Conservation (phyloP, 371 early-diverging fungal genomes). For the Mortierella sp. region DNA sequence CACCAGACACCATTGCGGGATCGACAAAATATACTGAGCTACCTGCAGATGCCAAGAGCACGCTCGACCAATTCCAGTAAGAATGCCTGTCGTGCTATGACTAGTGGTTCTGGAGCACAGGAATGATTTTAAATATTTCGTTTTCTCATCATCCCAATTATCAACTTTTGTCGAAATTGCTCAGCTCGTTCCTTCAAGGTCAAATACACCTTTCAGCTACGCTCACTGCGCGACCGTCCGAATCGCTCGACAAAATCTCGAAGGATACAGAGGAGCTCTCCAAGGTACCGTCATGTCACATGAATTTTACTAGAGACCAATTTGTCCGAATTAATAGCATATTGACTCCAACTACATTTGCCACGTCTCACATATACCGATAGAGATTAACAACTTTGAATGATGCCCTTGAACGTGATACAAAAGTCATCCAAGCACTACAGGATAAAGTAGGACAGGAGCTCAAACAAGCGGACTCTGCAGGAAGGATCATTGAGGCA, state of each 20-base stretch:
- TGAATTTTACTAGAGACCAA: not conserved
- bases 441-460: slow-evolving; percentile 44
- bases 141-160: not conserved
- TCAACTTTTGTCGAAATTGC: not conserved
- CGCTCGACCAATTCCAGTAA: slow-evolving; percentile 51
- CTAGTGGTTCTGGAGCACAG: not conserved
- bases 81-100: not conserved
- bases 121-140: not conserved
- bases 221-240: slow-evolving; percentile 38
- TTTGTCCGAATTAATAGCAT: not conserved
- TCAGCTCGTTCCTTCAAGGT: slow-evolving; percentile 35
- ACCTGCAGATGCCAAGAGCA: slow-evolving; percentile 42
- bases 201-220: slow-evolving; percentile 45
- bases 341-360: not conserved
- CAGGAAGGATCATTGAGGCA: slow-evolving; percentile 50
- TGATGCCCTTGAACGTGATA: slow-evolving; percentile 46
- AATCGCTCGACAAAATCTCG: slow-evolving; percentile 44
- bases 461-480: slow-evolving; percentile 50
- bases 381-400: slow-evolving; percentile 43
- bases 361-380: not conserved
- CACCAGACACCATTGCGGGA: slow-evolving; percentile 44
- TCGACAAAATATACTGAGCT: slow-evolving; percentile 52
- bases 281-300: slow-evolving; percentile 15
- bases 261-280: slow-evolving; percentile 42
- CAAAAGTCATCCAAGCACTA: slow-evolving; percentile 37